A percentile compares a stretch with the other conserved stretches of the same genome.
These are phyloP conservation scores for Saccharum officinarum DNA, from an alignment of 176 grass and related monocot species.

Conservation along the genomic window DNA sequence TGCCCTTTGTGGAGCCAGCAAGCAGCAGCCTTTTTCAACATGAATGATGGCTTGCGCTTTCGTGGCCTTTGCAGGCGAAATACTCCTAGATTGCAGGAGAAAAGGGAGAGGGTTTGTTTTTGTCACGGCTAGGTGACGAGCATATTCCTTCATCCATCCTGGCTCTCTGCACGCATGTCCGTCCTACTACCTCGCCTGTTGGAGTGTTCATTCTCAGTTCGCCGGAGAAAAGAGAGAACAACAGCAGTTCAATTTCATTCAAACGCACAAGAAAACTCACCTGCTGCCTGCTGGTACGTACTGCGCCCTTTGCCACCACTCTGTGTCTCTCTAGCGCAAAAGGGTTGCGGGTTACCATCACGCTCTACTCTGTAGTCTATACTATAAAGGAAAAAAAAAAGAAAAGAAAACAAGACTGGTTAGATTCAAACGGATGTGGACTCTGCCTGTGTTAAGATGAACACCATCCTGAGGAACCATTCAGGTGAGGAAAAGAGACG, in stretches of 20 bases:
- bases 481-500: too few species aligned
- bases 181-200: neutral
- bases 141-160: conserved; percentile 2
- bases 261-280: neutral
- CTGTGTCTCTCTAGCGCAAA: neutral
- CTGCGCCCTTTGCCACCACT: neutral
- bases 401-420: too few species aligned
- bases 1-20: neutral
- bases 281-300: neutral
- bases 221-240: too few species aligned
- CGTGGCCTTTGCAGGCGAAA: neutral
- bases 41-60: neutral
- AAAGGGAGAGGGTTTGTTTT: conserved; percentile 3
- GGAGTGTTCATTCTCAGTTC: neutral
- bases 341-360: neutral
- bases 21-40: conserved; percentile 27
- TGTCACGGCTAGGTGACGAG: conserved; percentile 43
- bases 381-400: too few species aligned
- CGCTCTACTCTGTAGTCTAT: too few species aligned
- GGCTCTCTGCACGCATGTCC: neutral
- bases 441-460: too few species aligned
- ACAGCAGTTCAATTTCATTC: neutral
- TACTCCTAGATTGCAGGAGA: neutral
- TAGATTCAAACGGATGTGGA: too few species aligned
- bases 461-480: neutral